A percentile compares a stretch with the other conserved stretches of the same genome.
Conservation (phyloP, 176 grass and related monocot genomes). For the Sorghum bicolor region DNA sequence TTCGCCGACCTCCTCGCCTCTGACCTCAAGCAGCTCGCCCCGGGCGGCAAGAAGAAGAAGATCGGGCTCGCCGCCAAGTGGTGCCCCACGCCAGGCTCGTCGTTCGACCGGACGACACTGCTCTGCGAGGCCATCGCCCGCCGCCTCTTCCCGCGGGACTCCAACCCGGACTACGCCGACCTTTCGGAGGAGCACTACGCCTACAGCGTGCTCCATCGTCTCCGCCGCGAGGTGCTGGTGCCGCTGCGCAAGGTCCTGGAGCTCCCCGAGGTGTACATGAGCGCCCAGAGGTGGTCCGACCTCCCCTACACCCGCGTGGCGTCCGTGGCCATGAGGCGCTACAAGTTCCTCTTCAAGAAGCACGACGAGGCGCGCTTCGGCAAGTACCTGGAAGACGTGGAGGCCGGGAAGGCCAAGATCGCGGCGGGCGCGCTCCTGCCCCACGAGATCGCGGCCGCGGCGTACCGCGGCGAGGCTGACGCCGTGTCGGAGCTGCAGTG, state of each 20-base stretch:
- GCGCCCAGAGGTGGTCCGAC: conserved; percentile 37
- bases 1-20: conserved; percentile 47
- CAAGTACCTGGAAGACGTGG: conserved; percentile 20
- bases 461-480: conserved; percentile 1
- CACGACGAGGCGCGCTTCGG: conserved; percentile 36
- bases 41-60: not conserved
- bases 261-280: conserved; percentile 68
- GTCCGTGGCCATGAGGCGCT: conserved; percentile 63
- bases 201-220: conserved; percentile 48
- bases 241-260: conserved; percentile 47
- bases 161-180: conserved; percentile 25
- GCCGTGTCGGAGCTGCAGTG: conserved; percentile 46
- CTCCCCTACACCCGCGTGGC: conserved; percentile 62
- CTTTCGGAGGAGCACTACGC: conserved; percentile 47
- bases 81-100: conserved; percentile 56
- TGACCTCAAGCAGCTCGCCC: conserved; percentile 26
- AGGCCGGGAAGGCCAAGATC: conserved; percentile 36
- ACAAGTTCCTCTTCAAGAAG: conserved; percentile 39
- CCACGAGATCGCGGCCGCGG: conserved; percentile 23
- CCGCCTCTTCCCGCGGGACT: conserved; percentile 43
- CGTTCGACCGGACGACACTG: conserved; percentile 46
- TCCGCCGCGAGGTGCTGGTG: conserved; percentile 26
- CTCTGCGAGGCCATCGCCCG: conserved; percentile 60
- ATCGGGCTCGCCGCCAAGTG: conserved; percentile 63
- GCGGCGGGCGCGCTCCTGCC: conserved; percentile 43